Evolutionary conservation across 2,329 filamentous ascomycete species (phyloP), one percentile per base, ranked within the genome.

Genomic region (Talaromyces sp.): DNA sequence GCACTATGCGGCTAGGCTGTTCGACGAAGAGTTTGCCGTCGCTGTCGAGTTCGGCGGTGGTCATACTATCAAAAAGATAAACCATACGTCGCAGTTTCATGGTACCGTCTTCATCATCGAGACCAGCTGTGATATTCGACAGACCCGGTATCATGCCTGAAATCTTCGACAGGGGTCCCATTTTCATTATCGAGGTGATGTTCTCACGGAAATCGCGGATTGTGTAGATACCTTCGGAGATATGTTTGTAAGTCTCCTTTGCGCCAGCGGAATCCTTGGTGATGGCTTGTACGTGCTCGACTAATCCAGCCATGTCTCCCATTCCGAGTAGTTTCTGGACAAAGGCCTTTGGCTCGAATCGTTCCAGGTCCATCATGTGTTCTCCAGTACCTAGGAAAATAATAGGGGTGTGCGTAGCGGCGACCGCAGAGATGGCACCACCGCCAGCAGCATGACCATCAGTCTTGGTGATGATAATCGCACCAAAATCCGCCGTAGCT

Each of bases 221-320:
- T 0, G 95, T 96, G 77, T 98, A 99, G 66, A 97, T 93, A 62
- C 95, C 95, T 72, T 97, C 93, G 6, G 92, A 90, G 68, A 99
- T 96, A 80, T 99, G 93, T 82, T 99, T 99, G 84, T 99, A 97
- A 3, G 95, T 98, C 71, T 98, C 93, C 78, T 99, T 98, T 69
- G 78, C 77, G n/a, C 73, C 72, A 1, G 76, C 77, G 1, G 97
- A 95, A 76, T 98, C 93, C 57, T 97, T 85, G 75, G 96, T 97
- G 58, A 99, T 84, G 35, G 89, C 91, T 75, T 99, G 95, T 1
- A 99, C 95, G 73, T 99, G 95, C 77, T 99, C 95, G 11, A 99
- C 91, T 35, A 99, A 79, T 0, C 95, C 93, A 28, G 91, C 89
- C 83, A 99, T 96, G 71, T 99, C 95, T 52, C 95, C 95, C 92